Evolutionary conservation across 1,284 basidiomycete species (phyloP), one percentile per base, ranked within the genome.

Genomic region (Trichosporon ovoides): DNA sequence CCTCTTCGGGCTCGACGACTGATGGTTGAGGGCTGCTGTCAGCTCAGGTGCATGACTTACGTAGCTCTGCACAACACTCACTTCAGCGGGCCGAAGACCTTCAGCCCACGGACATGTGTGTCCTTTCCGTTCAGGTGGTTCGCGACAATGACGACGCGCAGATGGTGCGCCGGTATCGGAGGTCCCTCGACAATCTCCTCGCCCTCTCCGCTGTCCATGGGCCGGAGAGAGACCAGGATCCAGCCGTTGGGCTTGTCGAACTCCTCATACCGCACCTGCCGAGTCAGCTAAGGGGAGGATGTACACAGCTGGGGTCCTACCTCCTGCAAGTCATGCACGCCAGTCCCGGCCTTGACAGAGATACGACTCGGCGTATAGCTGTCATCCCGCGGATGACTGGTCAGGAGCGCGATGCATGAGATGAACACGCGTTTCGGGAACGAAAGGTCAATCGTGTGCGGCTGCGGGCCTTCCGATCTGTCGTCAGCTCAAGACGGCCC

Each of bases 71-170:
- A 20, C 22, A 2, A 40, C 7, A 81, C 87, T 62, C 70, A 92
- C 92, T 87, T 86, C 7, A 84, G 73, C 2, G 92, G 89, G 0
- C 93, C 95, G 60, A 92, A 85, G 20, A 98, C 83, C 54, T 83
- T 85, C 40, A 98, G 76, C 1, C 93, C 91, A 18, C 96, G 85
- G 14, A 98, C 88, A 77, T 98, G 96, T 10, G 96, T 98, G 77
- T 99, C 96, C 75, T 98, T 98, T 3, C 96, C 96, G 67, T 95
- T 97, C 83, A 96, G 87, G 71, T 98, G 93, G 72, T 98, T 98
- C 19, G 89, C 87, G 19, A 93, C 81, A 55, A 99, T 85, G 59
- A 94, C 87, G 33, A 98, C 82, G 70, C 98, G 93, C 5, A 99
- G 77, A 12, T 96, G 84, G 73, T 95, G 94, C 2, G 90, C 89